Conservation (phyloP, 805 yeast genomes). For the Yarrowia keelungensis region DNA sequence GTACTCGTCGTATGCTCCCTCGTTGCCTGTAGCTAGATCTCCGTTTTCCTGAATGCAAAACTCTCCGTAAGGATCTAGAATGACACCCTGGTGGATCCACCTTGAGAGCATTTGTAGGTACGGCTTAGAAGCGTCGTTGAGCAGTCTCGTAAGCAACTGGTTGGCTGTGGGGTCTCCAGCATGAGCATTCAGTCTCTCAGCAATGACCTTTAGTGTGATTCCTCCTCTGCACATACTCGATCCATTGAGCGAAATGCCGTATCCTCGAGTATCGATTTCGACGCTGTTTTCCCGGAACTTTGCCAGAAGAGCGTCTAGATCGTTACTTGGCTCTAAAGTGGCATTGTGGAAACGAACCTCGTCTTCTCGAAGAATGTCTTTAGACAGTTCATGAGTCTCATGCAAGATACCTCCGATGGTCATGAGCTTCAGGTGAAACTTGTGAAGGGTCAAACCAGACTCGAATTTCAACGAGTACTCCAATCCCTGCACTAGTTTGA, state of each 20-base stretch:
- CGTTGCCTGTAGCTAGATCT: conserved; percentile 43
- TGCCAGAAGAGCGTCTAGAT: conserved; percentile 28
- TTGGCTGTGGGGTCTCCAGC: conserved; percentile 70
- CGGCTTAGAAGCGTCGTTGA: conserved; percentile 64
- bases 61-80: conserved; percentile 82
- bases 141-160: conserved; percentile 60
- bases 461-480: conserved; percentile 62
- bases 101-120: conserved; percentile 71
- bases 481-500: conserved; percentile 50
- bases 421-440: conserved; percentile 60
- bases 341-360: conserved; percentile 40
- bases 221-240: conserved; percentile 70
- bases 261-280: conserved; percentile 32
- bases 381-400: conserved; percentile 65
- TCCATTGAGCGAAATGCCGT: conserved; percentile 34
- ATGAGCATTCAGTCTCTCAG: conserved; percentile 60
- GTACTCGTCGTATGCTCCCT: conserved; percentile 51
- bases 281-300: conserved; percentile 33
- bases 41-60: conserved; percentile 66
- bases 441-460: conserved; percentile 62
- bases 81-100: conserved; percentile 80
- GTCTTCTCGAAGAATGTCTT: conserved; percentile 54
- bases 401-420: conserved; percentile 54
- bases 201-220: conserved; percentile 65
- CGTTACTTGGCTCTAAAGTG: conserved; percentile 31